Conservation (phyloP, 2,329 filamentous ascomycete genomes). For the Ophiostoma sp. region DNA sequence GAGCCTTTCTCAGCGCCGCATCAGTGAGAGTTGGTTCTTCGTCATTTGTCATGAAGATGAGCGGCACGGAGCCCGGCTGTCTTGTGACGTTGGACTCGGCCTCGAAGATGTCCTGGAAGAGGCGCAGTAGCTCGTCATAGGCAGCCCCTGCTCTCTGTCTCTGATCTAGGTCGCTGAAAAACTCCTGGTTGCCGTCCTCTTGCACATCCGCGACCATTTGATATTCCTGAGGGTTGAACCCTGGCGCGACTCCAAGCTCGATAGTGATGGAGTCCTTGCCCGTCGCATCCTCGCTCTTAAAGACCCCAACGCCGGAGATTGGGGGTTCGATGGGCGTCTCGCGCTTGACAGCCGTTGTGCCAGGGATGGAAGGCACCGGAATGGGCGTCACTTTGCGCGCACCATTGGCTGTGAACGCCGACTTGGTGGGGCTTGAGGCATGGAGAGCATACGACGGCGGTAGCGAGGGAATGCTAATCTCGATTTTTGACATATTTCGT, state of each 20-base stretch:
- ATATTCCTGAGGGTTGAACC: constrained; percentile 51
- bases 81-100: constrained; percentile 64
- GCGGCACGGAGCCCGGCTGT: constrained; percentile 51
- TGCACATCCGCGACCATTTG: constrained; percentile 43
- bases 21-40: constrained; percentile 62
- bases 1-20: constrained; percentile 63
- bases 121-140: constrained; percentile 61
- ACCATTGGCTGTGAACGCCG: constrained; percentile 11
- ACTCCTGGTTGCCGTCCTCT: constrained; percentile 50
- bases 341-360: constrained; percentile 3
- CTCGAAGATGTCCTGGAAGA: constrained; percentile 67
- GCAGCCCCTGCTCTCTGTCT: constrained; percentile 73
- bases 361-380: constrained; percentile 3
- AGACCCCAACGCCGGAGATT: background rate
- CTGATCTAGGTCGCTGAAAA: constrained; percentile 65
- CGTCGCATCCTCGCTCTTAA: background rate
- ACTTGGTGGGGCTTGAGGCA: background rate
- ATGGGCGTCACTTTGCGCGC: constrained; percentile 4
- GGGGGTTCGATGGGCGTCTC: background rate
- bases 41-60: constrained; percentile 49
- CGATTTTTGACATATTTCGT: constrained; percentile 39
- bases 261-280: constrained; percentile 38
- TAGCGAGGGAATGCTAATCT: constrained; percentile 42
- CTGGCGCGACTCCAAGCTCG: constrained; percentile 40
- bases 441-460: constrained; percentile 14